Evolutionary conservation across 306 rosid genomes (phyloP), one percentile per base, ranked within the genome.

Genomic region (Gleditsia sinensis): DNA sequence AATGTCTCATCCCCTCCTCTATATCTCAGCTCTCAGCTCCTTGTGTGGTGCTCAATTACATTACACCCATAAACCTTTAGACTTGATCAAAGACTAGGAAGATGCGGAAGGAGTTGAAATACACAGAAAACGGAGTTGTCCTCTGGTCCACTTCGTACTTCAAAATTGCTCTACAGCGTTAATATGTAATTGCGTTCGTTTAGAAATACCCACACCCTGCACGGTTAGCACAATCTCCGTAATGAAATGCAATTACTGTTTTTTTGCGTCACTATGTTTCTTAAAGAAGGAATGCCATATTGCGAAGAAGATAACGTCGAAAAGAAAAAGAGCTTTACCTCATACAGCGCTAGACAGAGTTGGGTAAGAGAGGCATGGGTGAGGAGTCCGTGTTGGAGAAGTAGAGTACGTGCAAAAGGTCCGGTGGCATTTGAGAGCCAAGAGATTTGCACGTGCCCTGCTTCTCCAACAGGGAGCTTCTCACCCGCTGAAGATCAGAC

Each of bases 401-500:
- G 88, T 86, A 83, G 90, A 85, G 91, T 94, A 84, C 94, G 88
- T 91, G 98, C 96, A 89, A 88, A 75, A 10, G 39, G 37, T 67
- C 56, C 7, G 3, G 13, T 69, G 79, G 56, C 79, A 73, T 37
- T 61, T 11, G 49, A 74, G 28, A 74, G 76, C 37, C 36, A 57
- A 74, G 14, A 17, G 40, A 48, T 39, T 87, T 91, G 96, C 98
- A 91, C 97, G 98, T 94, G 98, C 94, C 96, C 97, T 94, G 95
- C 95, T 94, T 94, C 98, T 94, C 98, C 98, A 94, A 73, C 97
- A 69, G 69, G 89, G 94, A 87, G 85, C 63, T 81, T 67, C 87
- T 72, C 96, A 85, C 84, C 94, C 83, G 56, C 40, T 64, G 50
- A 70, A 64, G 46, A 55, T 25, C 54, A 25, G 24, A 54, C 53